phyloP scores from a whole-genome alignment of 192 early-diverging fungal species.

The Haplosporangium gracile region DNA sequence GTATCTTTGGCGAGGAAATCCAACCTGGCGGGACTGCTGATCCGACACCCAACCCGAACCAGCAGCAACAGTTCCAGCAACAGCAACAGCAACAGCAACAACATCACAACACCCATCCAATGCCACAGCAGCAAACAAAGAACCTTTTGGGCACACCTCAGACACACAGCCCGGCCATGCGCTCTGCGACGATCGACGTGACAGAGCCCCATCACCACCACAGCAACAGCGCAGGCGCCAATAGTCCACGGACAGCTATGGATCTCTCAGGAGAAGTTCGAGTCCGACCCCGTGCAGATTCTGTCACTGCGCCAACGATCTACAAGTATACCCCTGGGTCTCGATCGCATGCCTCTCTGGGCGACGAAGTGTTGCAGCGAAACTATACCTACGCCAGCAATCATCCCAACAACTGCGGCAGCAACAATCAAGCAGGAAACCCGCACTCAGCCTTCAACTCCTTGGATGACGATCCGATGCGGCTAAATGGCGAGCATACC shows the following conservation, averaged over 20 bases:
- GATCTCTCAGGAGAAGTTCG: conserved; percentile 31
- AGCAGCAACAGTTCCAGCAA: neutral
- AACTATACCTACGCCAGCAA: conserved; percentile 34
- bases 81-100: neutral
- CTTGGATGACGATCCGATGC: conserved; percentile 40
- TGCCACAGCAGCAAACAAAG: neutral
- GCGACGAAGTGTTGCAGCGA: conserved; percentile 38
- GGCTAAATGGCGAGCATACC: neutral
- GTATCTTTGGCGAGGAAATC: conserved; percentile 67
- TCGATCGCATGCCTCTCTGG: conserved; percentile 26
- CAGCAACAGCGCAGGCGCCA: neutral
- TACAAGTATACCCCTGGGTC: conserved; percentile 17
- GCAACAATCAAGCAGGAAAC: neutral
- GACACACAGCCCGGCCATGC: conserved; percentile 11
- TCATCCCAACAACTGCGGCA: neutral
- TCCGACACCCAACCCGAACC: conserved; percentile 3
- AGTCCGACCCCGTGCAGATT: conserved; percentile 21
- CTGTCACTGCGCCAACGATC: neutral
- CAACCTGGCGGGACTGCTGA: conserved; percentile 12
- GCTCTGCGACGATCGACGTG: conserved; percentile 33
- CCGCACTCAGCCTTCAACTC: neutral
- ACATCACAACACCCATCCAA: neutral
- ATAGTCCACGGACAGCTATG: conserved; percentile 25
- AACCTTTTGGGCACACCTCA: neutral
- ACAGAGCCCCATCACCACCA: conserved; percentile 1